phyloP scores from a whole-genome alignment of 169 alveolate genomes.

The Eimeria falciformis region DNA sequence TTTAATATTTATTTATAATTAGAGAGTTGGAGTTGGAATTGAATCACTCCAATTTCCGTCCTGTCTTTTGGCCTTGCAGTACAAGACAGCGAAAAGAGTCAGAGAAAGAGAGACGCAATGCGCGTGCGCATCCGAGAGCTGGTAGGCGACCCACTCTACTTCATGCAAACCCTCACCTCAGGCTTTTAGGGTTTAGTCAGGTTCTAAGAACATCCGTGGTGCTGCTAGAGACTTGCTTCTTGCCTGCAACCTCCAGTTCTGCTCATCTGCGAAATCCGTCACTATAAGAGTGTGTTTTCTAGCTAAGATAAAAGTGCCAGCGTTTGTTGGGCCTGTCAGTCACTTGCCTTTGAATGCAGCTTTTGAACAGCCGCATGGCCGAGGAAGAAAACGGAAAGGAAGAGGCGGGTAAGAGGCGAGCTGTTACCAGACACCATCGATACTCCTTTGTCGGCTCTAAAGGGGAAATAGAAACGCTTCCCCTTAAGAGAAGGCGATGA shows the following conservation, averaged over 20 bases:
- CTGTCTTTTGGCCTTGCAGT: conserved; percentile 2
- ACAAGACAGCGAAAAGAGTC: conserved; percentile 63
- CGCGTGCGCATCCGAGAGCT: conserved; percentile 48
- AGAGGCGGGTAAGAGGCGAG: conserved; percentile 31
- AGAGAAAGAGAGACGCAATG: conserved; percentile 55
- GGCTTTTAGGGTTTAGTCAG: too few relatives aligned
- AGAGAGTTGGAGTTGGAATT: not conserved
- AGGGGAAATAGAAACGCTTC: too few relatives aligned
- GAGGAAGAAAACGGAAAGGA: conserved; percentile 11
- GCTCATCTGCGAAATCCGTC: not conserved
- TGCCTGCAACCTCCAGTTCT: not conserved
- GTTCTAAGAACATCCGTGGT: not conserved
- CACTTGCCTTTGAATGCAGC: not conserved
- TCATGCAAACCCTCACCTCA: too few relatives aligned
- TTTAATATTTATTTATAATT: too few relatives aligned
- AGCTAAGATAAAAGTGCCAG: too few relatives aligned
- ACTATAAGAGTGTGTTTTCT: too few relatives aligned
- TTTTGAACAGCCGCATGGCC: conserved; percentile 35
- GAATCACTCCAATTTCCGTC: not conserved
- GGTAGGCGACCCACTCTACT: not conserved
- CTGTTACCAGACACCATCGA: too few relatives aligned
- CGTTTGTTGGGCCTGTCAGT: not conserved
- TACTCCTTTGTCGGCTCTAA: too few relatives aligned
- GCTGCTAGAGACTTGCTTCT: not conserved
- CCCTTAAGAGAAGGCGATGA: too few relatives aligned